phyloP scores from a whole-genome alignment of 2,329 filamentous ascomycete genomes.

The Ophiostoma perfectum region DNA sequence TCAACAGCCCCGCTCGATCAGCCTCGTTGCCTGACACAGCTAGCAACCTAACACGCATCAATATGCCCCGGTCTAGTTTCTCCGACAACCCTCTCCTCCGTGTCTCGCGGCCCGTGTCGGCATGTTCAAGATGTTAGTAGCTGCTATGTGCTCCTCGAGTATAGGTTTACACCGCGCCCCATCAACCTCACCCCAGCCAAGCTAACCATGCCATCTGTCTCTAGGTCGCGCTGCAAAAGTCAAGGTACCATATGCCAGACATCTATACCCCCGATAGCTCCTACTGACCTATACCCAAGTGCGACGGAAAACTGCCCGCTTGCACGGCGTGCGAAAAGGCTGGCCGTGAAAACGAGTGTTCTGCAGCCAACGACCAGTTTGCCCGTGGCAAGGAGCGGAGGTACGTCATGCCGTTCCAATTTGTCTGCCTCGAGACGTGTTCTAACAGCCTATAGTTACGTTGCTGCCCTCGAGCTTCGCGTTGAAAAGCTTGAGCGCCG shows the following conservation, averaged over 20 bases:
- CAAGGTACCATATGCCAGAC: slow-evolving; percentile 50
- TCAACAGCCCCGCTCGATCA: not conserved
- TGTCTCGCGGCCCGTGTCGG: slow-evolving; percentile 73
- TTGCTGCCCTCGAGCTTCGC: slow-evolving; percentile 86
- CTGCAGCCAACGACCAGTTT: slow-evolving; percentile 92
- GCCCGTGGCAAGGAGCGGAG: slow-evolving; percentile 91
- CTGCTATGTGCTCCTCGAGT: too few species aligned
- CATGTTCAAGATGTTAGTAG: slow-evolving; percentile 65
- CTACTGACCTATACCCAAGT: slow-evolving; percentile 43
- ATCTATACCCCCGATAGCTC: not conserved
- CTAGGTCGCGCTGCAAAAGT: slow-evolving; percentile 81
- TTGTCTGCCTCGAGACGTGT: too few species aligned
- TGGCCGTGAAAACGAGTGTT: slow-evolving; percentile 79
- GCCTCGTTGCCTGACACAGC: not conserved
- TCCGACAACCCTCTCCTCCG: slow-evolving; percentile 55
- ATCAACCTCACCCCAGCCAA: not conserved
- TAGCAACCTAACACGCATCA: not conserved
- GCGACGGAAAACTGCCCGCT: slow-evolving; percentile 90
- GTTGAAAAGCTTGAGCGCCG: slow-evolving; percentile 82
- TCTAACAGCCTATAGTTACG: slow-evolving; percentile 55
- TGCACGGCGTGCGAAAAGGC: slow-evolving; percentile 94
- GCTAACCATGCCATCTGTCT: not conserved
- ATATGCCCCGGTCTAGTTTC: slow-evolving; percentile 40
- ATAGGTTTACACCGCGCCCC: not conserved
- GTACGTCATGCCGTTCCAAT: slow-evolving; percentile 35